These are phyloP conservation scores for Hibiscus syriacus DNA, from an alignment of 345 rosid species.

Conservation along the genomic window DNA sequence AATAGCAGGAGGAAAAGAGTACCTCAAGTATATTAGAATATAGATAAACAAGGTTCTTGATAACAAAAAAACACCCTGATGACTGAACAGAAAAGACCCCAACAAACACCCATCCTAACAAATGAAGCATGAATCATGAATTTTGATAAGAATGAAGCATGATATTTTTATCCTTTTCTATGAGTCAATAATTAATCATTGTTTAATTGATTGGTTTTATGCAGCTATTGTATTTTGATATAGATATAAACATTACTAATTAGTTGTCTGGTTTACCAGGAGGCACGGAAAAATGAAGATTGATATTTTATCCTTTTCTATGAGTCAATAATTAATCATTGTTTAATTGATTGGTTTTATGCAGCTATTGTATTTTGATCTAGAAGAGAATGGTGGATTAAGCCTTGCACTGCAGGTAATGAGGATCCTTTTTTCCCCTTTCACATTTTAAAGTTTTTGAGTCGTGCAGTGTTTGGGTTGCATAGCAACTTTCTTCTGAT, in stretches of 20 bases:
- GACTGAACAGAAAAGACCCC: no score
- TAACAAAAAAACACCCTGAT: no score
- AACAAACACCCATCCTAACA: no score
- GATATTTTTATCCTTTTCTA: neutral
- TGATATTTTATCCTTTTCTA: neutral
- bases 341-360: slow-evolving; percentile 26
- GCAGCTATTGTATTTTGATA: slow-evolving; percentile 93
- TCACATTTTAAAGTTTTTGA: neutral
- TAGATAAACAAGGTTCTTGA: no score
- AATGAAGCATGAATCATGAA: no score
- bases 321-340: neutral
- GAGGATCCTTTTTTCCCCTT: neutral
- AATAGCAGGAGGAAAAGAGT: no score
- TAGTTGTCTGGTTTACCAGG: neutral
- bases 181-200: neutral
- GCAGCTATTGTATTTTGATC: slow-evolving; percentile 91
- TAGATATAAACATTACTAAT: no score
- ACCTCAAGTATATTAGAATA: no score
- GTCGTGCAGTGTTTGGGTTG: neutral
- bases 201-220: slow-evolving; percentile 28
- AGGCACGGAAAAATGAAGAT: neutral
- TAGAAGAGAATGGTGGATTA: slow-evolving; percentile 67
- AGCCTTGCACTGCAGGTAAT: slow-evolving; percentile 90
- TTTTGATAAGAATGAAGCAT: neutral
- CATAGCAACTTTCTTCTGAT: neutral